Evolutionary conservation across 2,329 filamentous ascomycete genomes (phyloP).

Genomic region (Tolypocladium endophyticum): DNA sequence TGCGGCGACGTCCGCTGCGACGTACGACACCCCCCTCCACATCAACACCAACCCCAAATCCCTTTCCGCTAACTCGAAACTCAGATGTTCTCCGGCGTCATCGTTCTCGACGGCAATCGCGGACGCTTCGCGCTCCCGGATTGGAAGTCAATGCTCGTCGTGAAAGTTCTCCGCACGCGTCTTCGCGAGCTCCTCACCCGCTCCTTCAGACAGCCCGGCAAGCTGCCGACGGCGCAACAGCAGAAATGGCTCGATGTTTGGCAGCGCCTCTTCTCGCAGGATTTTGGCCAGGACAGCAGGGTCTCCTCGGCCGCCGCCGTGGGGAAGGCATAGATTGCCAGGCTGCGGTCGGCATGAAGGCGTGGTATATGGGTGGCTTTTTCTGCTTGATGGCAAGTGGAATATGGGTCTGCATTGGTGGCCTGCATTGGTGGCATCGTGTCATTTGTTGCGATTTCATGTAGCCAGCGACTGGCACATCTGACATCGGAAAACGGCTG

Average conservation of each 20-base stretch:
- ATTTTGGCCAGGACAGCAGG: slow-evolving; percentile 25
- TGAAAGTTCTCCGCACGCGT: slow-evolving; percentile 67
- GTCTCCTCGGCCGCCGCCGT: slow-evolving; percentile 26
- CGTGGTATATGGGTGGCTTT: not conserved
- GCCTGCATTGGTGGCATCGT: not conserved
- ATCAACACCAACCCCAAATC: not conserved
- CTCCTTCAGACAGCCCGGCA: slow-evolving; percentile 58
- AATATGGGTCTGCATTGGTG: not conserved
- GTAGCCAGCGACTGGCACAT: not conserved
- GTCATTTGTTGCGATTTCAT: not conserved
- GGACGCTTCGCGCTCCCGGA: slow-evolving; percentile 73
- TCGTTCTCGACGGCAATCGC: slow-evolving; percentile 79
- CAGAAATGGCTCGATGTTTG: slow-evolving; percentile 65
- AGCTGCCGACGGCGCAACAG: slow-evolving; percentile 53
- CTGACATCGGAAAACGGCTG: not conserved
- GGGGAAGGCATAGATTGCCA: slow-evolving; percentile 16
- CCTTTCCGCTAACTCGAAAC: not conserved
- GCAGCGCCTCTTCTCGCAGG: slow-evolving; percentile 57
- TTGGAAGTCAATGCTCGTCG: slow-evolving; percentile 84
- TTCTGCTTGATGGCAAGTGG: not conserved
- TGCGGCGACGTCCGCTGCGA: slow-evolving; percentile 86
- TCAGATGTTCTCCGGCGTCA: slow-evolving; percentile 75
- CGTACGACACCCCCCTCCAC: slow-evolving; percentile 31
- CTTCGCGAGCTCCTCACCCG: slow-evolving; percentile 66
- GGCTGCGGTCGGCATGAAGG: not conserved